These are phyloP conservation scores for Hymenoscyphus repandus DNA, from an alignment of 2,329 filamentous ascomycete genomes.

Conservation along the genomic window DNA sequence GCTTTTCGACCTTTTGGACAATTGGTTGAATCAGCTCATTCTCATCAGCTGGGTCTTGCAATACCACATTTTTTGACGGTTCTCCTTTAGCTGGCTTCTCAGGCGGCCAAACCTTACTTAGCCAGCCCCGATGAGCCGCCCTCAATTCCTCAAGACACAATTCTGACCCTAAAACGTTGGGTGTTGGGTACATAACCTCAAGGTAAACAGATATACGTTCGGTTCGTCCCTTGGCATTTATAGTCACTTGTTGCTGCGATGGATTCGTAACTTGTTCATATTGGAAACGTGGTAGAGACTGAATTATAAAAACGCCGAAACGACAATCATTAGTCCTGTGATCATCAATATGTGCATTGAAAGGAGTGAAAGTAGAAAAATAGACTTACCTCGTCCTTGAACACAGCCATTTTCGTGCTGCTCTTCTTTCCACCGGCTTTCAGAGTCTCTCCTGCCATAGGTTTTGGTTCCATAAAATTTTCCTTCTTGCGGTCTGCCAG, in stretches of 20 bases:
- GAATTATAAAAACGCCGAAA: slow-evolving; percentile 49
- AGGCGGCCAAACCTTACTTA: slow-evolving; percentile 51
- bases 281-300: slow-evolving; percentile 47
- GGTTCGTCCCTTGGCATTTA: slow-evolving; percentile 76
- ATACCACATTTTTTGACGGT: slow-evolving; percentile 1
- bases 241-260: slow-evolving; percentile 68
- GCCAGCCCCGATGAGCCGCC: slow-evolving; percentile 68
- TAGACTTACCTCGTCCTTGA: slow-evolving; percentile 88
- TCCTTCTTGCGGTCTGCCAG: slow-evolving; percentile 89
- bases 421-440: slow-evolving; percentile 80
- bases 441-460: slow-evolving; percentile 88
- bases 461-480: slow-evolving; percentile 77
- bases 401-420: slow-evolving; percentile 80
- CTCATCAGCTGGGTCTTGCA: slow-evolving; percentile 11
- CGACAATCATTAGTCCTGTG: slow-evolving; percentile 85
- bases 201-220: slow-evolving; percentile 87
- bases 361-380: slow-evolving; percentile 26
- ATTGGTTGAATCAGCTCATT: slow-evolving; percentile 23
- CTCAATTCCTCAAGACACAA: slow-evolving; percentile 89
- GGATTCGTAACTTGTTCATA: slow-evolving; percentile 63
- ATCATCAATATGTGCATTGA: slow-evolving; percentile 71
- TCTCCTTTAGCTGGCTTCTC: slow-evolving; percentile 14
- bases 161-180: slow-evolving; percentile 65
- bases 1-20: slow-evolving; percentile 28
- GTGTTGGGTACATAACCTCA: slow-evolving; percentile 76